Evolutionary conservation across 2,329 filamentous ascomycete species (phyloP), one percentile per base, ranked within the genome.

Genomic region (Colletotrichum brevisporum): DNA sequence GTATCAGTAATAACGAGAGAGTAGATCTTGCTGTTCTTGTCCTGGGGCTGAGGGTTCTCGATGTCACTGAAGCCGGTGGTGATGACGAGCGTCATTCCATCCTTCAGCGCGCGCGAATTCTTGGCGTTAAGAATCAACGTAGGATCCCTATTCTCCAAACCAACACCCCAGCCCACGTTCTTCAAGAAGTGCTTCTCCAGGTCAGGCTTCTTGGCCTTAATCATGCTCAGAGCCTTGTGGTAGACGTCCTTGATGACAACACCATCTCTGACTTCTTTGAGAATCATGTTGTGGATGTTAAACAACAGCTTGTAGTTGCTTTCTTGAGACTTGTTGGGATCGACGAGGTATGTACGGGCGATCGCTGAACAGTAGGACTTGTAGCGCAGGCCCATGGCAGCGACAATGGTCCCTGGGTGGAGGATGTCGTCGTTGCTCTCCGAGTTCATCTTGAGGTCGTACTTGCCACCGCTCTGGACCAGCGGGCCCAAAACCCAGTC

Each of bases 301-400:
- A 94, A 85, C 5, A 99, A 87, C 16, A 98, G 89, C 76, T 95
- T 97, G 85, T 99, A 99, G 77, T 95, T 96, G 78, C 88, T 92
- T 81, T 98, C 96, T 78, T 99, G 96, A 0, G 93, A 90, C 81
- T 98, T 98, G 83, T 96, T 98, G 16, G 97, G 97, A 75, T 98
- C 97, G 54, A 99, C 95, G 70, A 99, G 87, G 80, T 97, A 99
- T 8, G 97, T 98, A 73, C 96, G 91, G 13, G 93, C 94, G 74
- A 99, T 94, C 69, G 94, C 89, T 2, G 95, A 97, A 78, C 93
- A 95, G 81, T 99, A 99, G 1, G 94, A 97, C 82, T 96, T 96
- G 83, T 99, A 99, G 73, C 96, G 90, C 71, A 99, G 87, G 61
- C 96, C 96, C 81, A 99, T 90, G 1, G 93, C 94, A 6, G 94